A percentile compares a stretch with the other conserved stretches of the same genome.
Conservation (phyloP, 2,329 filamentous ascomycete genomes). For the Corinectria fuckeliana region DNA sequence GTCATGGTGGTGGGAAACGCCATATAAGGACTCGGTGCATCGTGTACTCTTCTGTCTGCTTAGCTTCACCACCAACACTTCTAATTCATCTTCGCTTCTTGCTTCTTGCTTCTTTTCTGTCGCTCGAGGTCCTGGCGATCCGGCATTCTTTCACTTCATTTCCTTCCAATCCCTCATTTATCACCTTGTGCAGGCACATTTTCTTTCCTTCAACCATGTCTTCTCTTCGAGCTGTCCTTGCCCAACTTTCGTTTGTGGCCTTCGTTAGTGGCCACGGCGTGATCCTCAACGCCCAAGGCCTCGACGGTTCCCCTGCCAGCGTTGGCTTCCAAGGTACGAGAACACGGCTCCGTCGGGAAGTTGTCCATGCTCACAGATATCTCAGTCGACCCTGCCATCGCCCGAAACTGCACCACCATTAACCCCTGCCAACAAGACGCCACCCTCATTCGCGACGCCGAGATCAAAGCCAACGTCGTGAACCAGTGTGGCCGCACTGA, state of each 20-base stretch:
- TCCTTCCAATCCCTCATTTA: conserved; percentile 15
- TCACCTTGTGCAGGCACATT: conserved; percentile 32
- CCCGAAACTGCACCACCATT: conserved; percentile 68
- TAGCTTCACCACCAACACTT: conserved; percentile 27
- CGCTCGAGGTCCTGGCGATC: conserved; percentile 36
- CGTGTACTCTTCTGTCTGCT: not conserved
- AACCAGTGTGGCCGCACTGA: conserved; percentile 70
- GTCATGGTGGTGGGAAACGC: not conserved
- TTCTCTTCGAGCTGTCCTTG: conserved; percentile 23
- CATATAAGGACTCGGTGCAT: conserved; percentile 27
- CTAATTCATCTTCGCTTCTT: conserved; percentile 21
- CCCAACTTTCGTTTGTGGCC: conserved; percentile 24
- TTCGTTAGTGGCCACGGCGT: conserved; percentile 49
- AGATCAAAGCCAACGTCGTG: conserved; percentile 59
- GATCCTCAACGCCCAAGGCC: conserved; percentile 55
- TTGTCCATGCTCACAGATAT: not conserved
- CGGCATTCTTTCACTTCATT: conserved; percentile 16
- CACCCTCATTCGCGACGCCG: conserved; percentile 66
- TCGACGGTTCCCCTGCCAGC: conserved; percentile 52
- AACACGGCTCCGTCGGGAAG: rapidly evolving
- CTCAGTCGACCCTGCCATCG: conserved; percentile 60
- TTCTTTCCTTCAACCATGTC: conserved; percentile 25
- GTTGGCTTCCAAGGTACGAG: conserved; percentile 56
- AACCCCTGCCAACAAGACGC: conserved; percentile 71
- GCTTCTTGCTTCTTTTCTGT: conserved; percentile 18